phyloP scores from a whole-genome alignment of 345 rosid genomes.

The Gossypium rotundifolium region DNA sequence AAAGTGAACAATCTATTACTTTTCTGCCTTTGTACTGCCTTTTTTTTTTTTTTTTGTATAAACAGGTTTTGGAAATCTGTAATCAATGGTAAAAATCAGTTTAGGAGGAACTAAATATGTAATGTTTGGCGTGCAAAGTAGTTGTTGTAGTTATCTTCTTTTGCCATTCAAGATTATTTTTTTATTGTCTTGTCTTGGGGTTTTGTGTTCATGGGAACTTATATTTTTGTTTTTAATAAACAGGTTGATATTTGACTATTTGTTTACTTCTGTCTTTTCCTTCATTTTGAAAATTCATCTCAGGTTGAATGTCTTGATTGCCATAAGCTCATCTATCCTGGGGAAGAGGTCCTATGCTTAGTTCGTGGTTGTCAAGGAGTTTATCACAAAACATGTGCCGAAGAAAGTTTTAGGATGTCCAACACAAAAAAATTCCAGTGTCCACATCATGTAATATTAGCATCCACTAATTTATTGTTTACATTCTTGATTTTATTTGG shows the following conservation, averaged over 20 bases:
- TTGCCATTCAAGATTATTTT: background rate
- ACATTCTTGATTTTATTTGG: background rate
- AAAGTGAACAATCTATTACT: no score
- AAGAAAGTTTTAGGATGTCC: constrained; percentile 34
- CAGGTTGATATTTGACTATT: background rate
- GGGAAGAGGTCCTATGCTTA: constrained; percentile 57
- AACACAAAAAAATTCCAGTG: constrained; percentile 59
- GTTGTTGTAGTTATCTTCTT: background rate
- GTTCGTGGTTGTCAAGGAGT: constrained; percentile 58
- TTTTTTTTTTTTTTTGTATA: background rate
- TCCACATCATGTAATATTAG: constrained; percentile 75
- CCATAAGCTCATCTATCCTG: constrained; percentile 42
- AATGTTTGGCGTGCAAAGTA: no score
- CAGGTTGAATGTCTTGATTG: constrained; percentile 74
- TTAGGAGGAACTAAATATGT: background rate
- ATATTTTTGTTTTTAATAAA: background rate
- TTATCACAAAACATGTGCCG: constrained; percentile 57
- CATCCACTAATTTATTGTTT: constrained; percentile 3
- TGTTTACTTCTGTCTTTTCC: background rate
- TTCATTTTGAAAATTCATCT: constrained; percentile 10
- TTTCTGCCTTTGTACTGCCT: no score
- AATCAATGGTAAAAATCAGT: background rate
- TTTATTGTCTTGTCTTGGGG: background rate
- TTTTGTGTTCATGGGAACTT: background rate
- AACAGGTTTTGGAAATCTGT: no score